Evolutionary conservation across 2,329 filamentous ascomycete species (phyloP).

Genomic region (Pseudophaeomoniella oleicola): DNA sequence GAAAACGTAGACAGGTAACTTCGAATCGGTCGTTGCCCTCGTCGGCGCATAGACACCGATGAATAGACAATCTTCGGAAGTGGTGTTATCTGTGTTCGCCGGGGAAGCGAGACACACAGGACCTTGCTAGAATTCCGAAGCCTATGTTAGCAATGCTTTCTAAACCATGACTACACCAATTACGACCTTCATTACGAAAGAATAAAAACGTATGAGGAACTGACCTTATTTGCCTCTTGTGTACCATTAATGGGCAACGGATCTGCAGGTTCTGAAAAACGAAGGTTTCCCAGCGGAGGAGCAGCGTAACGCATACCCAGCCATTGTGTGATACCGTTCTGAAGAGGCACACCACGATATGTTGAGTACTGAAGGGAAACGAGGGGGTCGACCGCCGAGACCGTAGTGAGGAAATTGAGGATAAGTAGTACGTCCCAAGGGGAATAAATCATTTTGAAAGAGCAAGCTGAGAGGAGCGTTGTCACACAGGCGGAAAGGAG

Average conservation of each 20-base stretch:
- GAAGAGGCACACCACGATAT: conserved; percentile 43
- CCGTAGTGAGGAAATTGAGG: too few relatives aligned
- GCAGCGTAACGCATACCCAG: conserved; percentile 62
- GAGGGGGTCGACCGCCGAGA: conserved; percentile 11
- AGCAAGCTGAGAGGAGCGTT: too few relatives aligned
- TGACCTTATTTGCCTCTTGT: conserved; percentile 41
- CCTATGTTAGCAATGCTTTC: too few relatives aligned
- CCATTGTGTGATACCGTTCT: conserved; percentile 53
- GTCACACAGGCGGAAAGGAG: too few relatives aligned
- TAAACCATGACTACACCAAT: too few relatives aligned
- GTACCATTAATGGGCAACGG: conserved; percentile 32
- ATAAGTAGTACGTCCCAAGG: too few relatives aligned
- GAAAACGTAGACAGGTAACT: conserved; percentile 50
- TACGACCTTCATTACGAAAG: too few relatives aligned
- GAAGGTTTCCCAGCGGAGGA: conserved; percentile 47
- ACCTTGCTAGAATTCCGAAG: conserved; percentile 20
- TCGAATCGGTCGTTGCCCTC: conserved; percentile 21
- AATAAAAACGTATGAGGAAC: conserved; percentile 5
- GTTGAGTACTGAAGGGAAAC: conserved; percentile 54
- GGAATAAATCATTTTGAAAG: too few relatives aligned
- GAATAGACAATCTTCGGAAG: conserved; percentile 27
- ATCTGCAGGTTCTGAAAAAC: conserved; percentile 55
- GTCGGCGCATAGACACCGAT: conserved; percentile 26
- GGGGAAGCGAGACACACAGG: conserved; percentile 52
- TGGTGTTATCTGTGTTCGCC: conserved; percentile 43